Conservation (phyloP, 2,329 filamentous ascomycete species). For the Colletotrichum truncatum region DNA sequence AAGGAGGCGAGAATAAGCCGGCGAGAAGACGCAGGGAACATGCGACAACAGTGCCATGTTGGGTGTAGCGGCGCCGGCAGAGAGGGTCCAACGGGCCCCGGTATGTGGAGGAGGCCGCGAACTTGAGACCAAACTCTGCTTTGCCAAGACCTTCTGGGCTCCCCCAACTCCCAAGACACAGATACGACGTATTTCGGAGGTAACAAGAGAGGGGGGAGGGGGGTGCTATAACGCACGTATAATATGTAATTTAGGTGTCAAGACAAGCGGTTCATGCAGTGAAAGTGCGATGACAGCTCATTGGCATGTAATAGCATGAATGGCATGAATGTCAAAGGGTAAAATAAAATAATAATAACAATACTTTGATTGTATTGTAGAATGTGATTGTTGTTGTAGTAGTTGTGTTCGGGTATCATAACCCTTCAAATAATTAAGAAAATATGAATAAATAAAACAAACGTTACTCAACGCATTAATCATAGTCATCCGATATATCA, state of each 20-base stretch:
- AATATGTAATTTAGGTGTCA: not conserved
- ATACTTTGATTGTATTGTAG: constrained; percentile 6
- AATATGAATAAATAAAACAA: constrained; percentile 2
- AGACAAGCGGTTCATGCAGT: not conserved
- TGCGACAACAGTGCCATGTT: not conserved
- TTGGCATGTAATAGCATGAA: not conserved
- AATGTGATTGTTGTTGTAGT: not conserved
- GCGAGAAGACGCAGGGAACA: not conserved
- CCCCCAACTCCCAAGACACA: not conserved
- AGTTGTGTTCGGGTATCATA: not conserved
- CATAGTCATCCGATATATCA: not conserved
- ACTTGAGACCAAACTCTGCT: constrained; percentile 7
- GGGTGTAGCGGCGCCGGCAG: not conserved
- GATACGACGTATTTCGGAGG: not conserved
- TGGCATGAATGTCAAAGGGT: not conserved
- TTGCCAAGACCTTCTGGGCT: not conserved
- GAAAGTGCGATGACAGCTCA: too few species aligned
- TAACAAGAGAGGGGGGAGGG: too few species aligned
- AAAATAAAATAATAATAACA: too few species aligned
- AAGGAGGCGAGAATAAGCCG: not conserved
- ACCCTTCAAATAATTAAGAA: constrained; percentile 2
- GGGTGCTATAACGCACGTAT: too few species aligned
- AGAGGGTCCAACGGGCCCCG: not conserved
- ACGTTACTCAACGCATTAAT: constrained; percentile 2
- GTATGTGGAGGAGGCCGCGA: constrained; percentile 10